These are phyloP conservation scores for Zangia roseola DNA, from an alignment of 768 basidiomycete genomes.

Conservation along the genomic window DNA sequence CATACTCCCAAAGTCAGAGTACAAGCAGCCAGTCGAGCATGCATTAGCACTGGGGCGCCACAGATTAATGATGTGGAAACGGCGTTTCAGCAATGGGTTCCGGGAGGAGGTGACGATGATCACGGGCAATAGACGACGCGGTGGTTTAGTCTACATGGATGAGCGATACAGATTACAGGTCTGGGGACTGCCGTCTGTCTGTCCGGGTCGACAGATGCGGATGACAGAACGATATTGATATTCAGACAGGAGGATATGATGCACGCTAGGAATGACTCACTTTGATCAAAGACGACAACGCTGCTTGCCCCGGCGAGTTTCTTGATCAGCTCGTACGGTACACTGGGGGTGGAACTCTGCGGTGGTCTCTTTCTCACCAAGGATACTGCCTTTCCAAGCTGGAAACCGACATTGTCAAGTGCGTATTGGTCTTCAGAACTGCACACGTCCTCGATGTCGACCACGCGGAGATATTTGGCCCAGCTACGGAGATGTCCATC, in stretches of 20 bases:
- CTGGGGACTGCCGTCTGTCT: conserved; percentile 36
- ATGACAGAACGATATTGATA: conserved; percentile 37
- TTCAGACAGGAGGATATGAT: neutral
- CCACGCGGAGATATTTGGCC: conserved; percentile 4
- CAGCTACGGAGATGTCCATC: conserved; percentile 22
- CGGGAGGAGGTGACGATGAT: conserved; percentile 42
- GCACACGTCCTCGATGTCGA: conserved; percentile 33
- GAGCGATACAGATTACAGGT: conserved; percentile 41
- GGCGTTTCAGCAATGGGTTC: conserved; percentile 39
- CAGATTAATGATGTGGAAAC: conserved; percentile 54
- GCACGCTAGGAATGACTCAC: conserved; percentile 7
- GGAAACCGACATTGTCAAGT: conserved; percentile 38
- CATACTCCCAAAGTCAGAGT: conserved; percentile 45
- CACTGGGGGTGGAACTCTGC: conserved; percentile 41
- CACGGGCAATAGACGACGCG: conserved; percentile 38
- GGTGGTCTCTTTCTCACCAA: conserved; percentile 35
- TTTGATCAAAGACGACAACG: conserved; percentile 43
- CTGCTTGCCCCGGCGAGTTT: conserved; percentile 36
- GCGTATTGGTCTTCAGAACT: conserved; percentile 32
- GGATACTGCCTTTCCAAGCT: conserved; percentile 33
- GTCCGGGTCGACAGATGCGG: conserved; percentile 39
- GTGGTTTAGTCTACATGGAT: conserved; percentile 50
- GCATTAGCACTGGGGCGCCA: conserved; percentile 51
- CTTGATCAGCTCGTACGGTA: conserved; percentile 37
- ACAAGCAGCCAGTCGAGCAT: conserved; percentile 48